Conservation (phyloP, 495 filamentous ascomycete genomes). For the Penicillium daleae region DNA sequence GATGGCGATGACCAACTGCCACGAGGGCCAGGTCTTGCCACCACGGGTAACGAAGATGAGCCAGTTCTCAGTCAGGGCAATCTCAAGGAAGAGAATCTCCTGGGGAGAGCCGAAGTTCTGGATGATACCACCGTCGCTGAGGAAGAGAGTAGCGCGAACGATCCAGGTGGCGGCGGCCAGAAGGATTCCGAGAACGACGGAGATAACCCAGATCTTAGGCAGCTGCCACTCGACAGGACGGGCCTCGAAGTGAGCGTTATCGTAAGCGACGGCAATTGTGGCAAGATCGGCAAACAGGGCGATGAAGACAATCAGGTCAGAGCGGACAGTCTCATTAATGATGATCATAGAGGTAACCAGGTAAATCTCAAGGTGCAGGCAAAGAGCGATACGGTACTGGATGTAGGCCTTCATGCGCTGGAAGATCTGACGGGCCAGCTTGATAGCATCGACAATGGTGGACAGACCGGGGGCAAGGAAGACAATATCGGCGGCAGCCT, state of each 20-base stretch:
- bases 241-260: conserved; percentile 73
- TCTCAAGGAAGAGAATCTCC: conserved; percentile 74
- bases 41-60: conserved; percentile 80
- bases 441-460: conserved; percentile 78
- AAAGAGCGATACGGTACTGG: conserved; percentile 79
- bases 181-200: conserved; percentile 65
- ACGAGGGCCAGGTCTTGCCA: conserved; percentile 70
- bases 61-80: conserved; percentile 78
- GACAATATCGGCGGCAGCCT: conserved; percentile 78
- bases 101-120: conserved; percentile 73
- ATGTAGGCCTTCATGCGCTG: conserved; percentile 84
- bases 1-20: conserved; percentile 74
- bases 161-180: conserved; percentile 72
- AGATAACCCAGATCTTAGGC: conserved; percentile 79
- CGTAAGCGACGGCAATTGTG: conserved; percentile 76
- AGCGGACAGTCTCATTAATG: conserved; percentile 70
- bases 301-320: conserved; percentile 74
- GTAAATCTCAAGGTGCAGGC: conserved; percentile 77
- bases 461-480: conserved; percentile 78
- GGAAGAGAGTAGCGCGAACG: conserved; percentile 67
- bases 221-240: conserved; percentile 78
- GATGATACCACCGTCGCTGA: conserved; percentile 71
- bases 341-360: conserved; percentile 79
- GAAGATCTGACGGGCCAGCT: conserved; percentile 79
- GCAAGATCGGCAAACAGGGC: conserved; percentile 78